Base-by-base conservation (phyloP, 768 basidiomycete species). In the Termitomyces sp. region DNA sequence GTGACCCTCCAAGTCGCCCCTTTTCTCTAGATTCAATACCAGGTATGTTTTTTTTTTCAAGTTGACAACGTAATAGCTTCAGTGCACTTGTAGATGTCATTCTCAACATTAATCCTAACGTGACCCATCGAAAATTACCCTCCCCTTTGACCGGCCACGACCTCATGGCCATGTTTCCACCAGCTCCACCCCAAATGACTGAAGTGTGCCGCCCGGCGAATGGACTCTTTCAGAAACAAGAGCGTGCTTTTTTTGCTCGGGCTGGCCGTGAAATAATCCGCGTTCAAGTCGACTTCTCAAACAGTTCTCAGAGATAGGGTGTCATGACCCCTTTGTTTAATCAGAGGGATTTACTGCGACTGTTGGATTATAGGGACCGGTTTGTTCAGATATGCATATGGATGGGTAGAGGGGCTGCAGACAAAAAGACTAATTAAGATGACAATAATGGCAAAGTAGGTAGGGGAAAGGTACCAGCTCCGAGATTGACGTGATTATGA, bases 161-260 rank as follows among this genome's bases (percentile, higher is more conserved):
- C 64, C 80, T 92, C 65, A 92, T 92, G 89, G 87, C 87, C 13
- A 82, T 92, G 75, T 92, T 91, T 68, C 89, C 89, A 0, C 81
- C 89, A 5, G 75, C 84, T 4, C 81, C 88, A 16, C 89, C 89
- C 1, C 77, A 80, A 48, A 79, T 72, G 51, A 82, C 80, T 52
- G 82, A 83, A 63, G 77, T 83, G 72, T 75, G 82, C 56, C 77
- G 81, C 2, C 83, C 88, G 3, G 91, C 90, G 0, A 86, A 83
- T 52, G 82, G 84, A 30, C 91, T 81, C 69, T 92, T 92, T 69
- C 81, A 84, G 62, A 77, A 82, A 0, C 87, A 92, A 70, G 89
- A 92, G 65, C 86, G 89, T 57, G 86, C 86, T 8, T 92, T 89
- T 71, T 92, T 92, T 63, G 88, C 88, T 1, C 84, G 88, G 65